These are phyloP conservation scores for Daedaleopsis sinensis DNA, from an alignment of 768 basidiomycete species.

Conservation along the genomic window DNA sequence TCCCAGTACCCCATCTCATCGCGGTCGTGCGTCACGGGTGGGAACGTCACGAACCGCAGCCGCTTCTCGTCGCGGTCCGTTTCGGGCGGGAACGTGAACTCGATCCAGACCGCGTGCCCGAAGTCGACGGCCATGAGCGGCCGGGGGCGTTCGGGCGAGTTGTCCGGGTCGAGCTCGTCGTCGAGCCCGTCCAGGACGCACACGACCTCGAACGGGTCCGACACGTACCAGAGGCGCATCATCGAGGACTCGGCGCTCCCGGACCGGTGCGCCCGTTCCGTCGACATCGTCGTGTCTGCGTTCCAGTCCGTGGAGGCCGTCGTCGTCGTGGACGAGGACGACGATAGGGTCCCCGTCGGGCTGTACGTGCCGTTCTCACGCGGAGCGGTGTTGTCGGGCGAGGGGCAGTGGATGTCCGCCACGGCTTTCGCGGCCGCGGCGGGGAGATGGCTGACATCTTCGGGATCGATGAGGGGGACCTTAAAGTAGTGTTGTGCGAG, in stretches of 20 bases:
- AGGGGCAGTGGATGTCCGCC: background rate
- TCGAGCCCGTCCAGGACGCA: conserved; percentile 55
- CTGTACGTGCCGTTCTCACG: background rate
- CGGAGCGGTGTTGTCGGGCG: background rate
- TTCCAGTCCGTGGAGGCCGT: conserved; percentile 2
- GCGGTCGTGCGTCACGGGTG: conserved; percentile 44
- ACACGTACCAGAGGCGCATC: conserved; percentile 74
- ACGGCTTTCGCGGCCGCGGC: conserved; percentile 9
- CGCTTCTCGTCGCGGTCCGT: conserved; percentile 47
- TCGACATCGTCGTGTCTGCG: background rate
- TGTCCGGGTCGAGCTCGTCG: conserved; percentile 42
- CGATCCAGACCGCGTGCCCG: conserved; percentile 86
- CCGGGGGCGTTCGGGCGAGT: conserved; percentile 50
- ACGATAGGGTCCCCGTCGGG: conserved; percentile 4
- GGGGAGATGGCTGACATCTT: conserved; percentile 10
- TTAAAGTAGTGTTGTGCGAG: conserved; percentile 78
- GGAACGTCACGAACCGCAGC: conserved; percentile 73
- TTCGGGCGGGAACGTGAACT: conserved; percentile 45
- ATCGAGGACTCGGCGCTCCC: conserved; percentile 50
- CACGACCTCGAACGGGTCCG: conserved; percentile 71
- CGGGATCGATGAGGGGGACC: conserved; percentile 51
- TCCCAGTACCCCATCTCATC: conserved; percentile 16
- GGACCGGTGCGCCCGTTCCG: background rate
- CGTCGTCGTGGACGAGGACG: conserved; percentile 1
- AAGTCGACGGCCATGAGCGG: conserved; percentile 85